Percentiles rank a stretch among this genome's conserved stretches.
phyloP scores from a whole-genome alignment of 257 asterid genomes.

The Gardenia jasminoides region DNA sequence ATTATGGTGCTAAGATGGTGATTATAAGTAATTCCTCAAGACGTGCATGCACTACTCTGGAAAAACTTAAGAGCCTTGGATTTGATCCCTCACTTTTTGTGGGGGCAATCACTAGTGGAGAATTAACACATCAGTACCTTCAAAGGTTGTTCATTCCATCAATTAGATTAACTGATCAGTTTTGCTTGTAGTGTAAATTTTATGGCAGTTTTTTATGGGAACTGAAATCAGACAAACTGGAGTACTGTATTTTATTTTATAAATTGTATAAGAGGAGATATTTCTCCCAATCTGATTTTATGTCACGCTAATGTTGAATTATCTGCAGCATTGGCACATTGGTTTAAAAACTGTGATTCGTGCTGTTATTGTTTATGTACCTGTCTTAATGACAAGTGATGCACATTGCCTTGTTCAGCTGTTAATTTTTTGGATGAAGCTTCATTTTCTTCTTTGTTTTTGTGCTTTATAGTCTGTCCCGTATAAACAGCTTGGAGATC shows the following conservation, averaged over 20 bases:
- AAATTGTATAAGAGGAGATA: not conserved
- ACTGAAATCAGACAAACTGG: not conserved
- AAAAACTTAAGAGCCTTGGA: constrained; percentile 76
- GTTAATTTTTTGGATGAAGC: not conserved
- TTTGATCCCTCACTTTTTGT: constrained; percentile 75
- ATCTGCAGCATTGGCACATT: no score
- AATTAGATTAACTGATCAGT: not conserved
- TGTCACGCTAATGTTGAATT: not conserved
- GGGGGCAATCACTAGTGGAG: constrained; percentile 97
- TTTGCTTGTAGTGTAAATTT: not conserved
- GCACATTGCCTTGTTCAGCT: not conserved
- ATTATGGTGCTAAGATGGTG: constrained; percentile 80
- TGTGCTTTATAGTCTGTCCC: not conserved
- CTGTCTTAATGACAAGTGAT: not conserved
- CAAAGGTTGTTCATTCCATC: constrained; percentile 41
- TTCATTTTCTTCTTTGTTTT: not conserved
- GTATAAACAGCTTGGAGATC: not conserved
- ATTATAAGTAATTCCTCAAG: constrained; percentile 93
- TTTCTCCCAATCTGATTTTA: not conserved
- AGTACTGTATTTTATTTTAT: not conserved
- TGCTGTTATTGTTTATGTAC: not conserved
- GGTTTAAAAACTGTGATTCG: not conserved
- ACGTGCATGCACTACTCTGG: constrained; percentile 82
- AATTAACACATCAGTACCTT: constrained; percentile 81
- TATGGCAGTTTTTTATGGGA: not conserved